Evolutionary conservation across 768 basidiomycete species (phyloP).

Genomic region (Gyrodon lividus): DNA sequence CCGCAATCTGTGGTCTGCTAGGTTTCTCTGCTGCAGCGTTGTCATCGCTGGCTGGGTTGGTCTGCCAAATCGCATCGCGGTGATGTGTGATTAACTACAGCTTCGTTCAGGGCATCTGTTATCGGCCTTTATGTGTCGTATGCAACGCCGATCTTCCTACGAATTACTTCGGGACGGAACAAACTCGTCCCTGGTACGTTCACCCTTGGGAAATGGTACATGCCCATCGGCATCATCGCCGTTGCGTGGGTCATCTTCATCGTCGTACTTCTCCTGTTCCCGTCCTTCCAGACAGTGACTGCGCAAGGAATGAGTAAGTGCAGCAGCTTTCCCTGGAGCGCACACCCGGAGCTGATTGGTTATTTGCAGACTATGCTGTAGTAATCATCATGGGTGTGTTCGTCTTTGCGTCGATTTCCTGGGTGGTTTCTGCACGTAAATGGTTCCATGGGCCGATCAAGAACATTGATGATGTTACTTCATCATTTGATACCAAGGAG

Average conservation of each 20-base stretch:
- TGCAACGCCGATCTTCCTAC: slow-evolving; percentile 64
- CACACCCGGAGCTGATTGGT: neutral
- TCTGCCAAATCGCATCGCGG: neutral
- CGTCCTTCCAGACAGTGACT: slow-evolving; percentile 38
- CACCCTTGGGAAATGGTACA: slow-evolving; percentile 56
- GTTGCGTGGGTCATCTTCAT: slow-evolving; percentile 69
- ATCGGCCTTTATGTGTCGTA: slow-evolving; percentile 70
- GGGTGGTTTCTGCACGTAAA: slow-evolving; percentile 63
- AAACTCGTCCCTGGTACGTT: slow-evolving; percentile 61
- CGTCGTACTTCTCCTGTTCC: slow-evolving; percentile 57
- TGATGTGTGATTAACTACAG: neutral
- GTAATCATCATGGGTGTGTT: slow-evolving; percentile 66
- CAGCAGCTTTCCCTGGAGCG: neutral
- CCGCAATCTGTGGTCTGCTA: slow-evolving; percentile 59
- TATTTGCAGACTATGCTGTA: slow-evolving; percentile 58
- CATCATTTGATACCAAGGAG: slow-evolving; percentile 13
- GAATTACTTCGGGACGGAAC: slow-evolving; percentile 65
- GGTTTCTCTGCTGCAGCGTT: slow-evolving; percentile 66
- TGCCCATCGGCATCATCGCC: slow-evolving; percentile 58
- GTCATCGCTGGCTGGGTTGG: slow-evolving; percentile 65
- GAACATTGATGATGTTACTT: slow-evolving; percentile 37
- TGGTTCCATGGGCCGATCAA: slow-evolving; percentile 71
- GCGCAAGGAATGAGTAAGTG: slow-evolving; percentile 56
- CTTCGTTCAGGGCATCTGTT: slow-evolving; percentile 54
- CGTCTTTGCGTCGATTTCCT: slow-evolving; percentile 60